Base-by-base conservation (phyloP, 148 eudicot species). In the Nyssa sinensis region DNA sequence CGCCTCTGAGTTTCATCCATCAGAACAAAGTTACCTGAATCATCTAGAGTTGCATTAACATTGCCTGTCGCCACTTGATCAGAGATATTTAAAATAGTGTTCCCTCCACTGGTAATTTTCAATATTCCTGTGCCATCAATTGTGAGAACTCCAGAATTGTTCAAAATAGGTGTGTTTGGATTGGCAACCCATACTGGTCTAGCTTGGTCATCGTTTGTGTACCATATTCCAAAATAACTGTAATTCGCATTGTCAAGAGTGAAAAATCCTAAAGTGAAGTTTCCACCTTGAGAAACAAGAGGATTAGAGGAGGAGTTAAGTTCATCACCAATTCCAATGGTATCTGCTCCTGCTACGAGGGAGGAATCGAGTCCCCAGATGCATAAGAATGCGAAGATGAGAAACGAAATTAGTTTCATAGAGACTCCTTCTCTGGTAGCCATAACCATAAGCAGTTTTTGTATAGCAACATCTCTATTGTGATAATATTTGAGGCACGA, bases 21-120 rank as follows among this genome's bases (percentile, higher is more conserved):
- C 67, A 80, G 13, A 24, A 67, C 69, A 11, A 80, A 62, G 23
- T 80, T 80, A 29, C 79, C 83, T 0, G 66, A 33, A 67, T 80
- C 83, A 71, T 75, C 61, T 44, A 75, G 55, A 0, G 67, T 71
- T 8, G 79, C 83, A 3, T 37, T 69, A 12, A 64, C 16, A 25
- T 75, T 80, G 9, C 68, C 35, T 17, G 67, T 39, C 13, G 33
- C 47, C 24, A 35, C 76, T 59, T 59, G 69, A 67, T 71, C 25
- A 17, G 79, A 70, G 63, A 80, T 29, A 35, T 71, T 75, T 24
- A 75, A 14, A 12, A 75, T 14, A 27, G 58, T 34, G 4, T 6
- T 75, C 41, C 76, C 79, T 7, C 62, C 73, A 58, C 33, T n/a
- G 32, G 61, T 31, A 57, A 75, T 49, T 35, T 30, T 32, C 72